These are phyloP conservation scores for Oryza meyeriana DNA, from an alignment of 176 grass and related monocot species.

Conservation along the genomic window DNA sequence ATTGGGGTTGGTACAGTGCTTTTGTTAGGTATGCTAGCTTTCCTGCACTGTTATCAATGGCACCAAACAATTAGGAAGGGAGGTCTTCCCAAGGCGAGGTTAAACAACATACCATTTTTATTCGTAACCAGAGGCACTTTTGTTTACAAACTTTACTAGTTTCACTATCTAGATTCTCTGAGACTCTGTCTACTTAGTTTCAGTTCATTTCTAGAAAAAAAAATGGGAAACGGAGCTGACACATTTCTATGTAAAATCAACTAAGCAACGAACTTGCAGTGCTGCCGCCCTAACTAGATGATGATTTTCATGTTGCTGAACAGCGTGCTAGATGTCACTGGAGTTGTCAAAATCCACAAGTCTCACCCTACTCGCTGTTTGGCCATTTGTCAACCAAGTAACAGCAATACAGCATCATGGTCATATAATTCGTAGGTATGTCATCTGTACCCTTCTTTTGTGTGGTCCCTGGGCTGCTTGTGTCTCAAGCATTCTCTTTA, in stretches of 20 bases:
- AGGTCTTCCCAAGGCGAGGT: not conserved
- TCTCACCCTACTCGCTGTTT: not conserved
- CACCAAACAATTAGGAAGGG: not conserved
- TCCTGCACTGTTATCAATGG: slow-evolving; percentile 21
- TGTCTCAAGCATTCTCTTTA: slow-evolving; percentile 18
- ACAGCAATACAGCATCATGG: not conserved
- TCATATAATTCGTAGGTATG: slow-evolving; percentile 5
- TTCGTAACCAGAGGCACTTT: not conserved
- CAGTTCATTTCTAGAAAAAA: not conserved
- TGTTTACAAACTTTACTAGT: not conserved
- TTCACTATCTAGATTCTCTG: not conserved
- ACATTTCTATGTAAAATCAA: not conserved
- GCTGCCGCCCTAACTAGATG: not conserved
- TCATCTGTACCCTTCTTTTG: not conserved
- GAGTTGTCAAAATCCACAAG: not conserved
- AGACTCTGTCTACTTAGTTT: not conserved
- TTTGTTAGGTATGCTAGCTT: slow-evolving; percentile 3
- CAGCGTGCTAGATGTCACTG: not conserved
- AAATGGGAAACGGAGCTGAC: not conserved
- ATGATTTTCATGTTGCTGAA: not conserved
- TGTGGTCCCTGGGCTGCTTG: not conserved
- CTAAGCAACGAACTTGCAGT: not conserved
- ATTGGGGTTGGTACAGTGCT: slow-evolving; percentile 13
- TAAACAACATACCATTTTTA: not conserved
- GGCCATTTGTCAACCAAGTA: not conserved